A percentile compares a stretch with the other conserved stretches of the same genome.
Conservation (phyloP, 495 filamentous ascomycete species). For the Parathielavia hyrcaniae region DNA sequence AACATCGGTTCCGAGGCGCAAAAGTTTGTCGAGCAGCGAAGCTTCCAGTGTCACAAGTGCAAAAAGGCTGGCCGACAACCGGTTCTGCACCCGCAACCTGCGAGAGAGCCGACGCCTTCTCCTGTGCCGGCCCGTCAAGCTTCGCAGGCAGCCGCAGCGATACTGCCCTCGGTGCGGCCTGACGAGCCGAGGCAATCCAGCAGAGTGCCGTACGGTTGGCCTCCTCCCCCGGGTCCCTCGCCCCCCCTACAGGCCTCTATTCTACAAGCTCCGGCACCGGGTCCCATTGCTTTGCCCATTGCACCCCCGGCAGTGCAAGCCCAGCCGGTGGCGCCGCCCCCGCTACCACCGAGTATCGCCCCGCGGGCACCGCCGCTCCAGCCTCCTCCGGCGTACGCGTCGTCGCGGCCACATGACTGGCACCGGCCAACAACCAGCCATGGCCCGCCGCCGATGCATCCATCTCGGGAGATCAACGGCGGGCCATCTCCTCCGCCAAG, state of each 20-base stretch:
- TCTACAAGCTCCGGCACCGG: slow-evolving; percentile 35
- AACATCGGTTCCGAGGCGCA: slow-evolving; percentile 37
- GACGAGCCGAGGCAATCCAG: slow-evolving; percentile 22
- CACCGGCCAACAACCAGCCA: slow-evolving; percentile 30
- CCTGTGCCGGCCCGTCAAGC: slow-evolving; percentile 34
- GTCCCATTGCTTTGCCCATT: slow-evolving; percentile 38
- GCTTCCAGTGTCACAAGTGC: slow-evolving; percentile 53
- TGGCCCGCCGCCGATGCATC: slow-evolving; percentile 34
- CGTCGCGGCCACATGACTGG: slow-evolving; percentile 35
- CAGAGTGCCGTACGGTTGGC: slow-evolving; percentile 21
- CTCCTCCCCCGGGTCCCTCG: slow-evolving; percentile 14
- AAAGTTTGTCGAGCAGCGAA: slow-evolving; percentile 47
- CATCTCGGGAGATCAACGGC: slow-evolving; percentile 38
- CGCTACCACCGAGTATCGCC: slow-evolving; percentile 25
- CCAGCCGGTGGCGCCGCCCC: slow-evolving; percentile 22
- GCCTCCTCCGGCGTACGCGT: slow-evolving; percentile 23
- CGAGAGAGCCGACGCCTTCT: slow-evolving; percentile 31
- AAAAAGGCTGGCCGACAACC: slow-evolving; percentile 42
- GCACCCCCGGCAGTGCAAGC: slow-evolving; percentile 36
- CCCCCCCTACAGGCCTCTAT: slow-evolving; percentile 14
- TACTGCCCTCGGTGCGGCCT: slow-evolving; percentile 46
- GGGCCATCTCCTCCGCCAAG: slow-evolving; percentile 31
- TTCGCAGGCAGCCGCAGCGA: slow-evolving; percentile 35
- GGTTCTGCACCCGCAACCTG: slow-evolving; percentile 26
- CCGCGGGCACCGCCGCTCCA: slow-evolving; percentile 30